Conservation (phyloP, 2,329 filamentous ascomycete species). For the Neoarthrinium moseri region DNA sequence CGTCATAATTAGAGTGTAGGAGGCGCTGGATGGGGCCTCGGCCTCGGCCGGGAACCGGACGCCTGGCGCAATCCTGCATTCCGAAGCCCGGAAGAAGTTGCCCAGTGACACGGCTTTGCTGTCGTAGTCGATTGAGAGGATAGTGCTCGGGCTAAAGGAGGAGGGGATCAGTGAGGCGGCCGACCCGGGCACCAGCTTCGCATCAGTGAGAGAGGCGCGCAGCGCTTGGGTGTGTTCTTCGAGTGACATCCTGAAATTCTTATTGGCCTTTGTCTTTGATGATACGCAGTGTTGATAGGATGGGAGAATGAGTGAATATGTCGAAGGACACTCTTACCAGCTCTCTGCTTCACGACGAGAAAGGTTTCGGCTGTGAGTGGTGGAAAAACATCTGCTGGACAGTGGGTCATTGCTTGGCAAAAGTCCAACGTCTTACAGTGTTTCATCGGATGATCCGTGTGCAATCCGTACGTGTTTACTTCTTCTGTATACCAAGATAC, state of each 20-base stretch:
- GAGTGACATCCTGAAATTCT: conserved; percentile 17
- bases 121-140: conserved; percentile 35
- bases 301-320: background rate
- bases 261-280: too few species aligned
- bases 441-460: too few species aligned
- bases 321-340: too few species aligned
- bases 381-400: conserved; percentile 3
- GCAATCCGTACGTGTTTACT: too few species aligned
- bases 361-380: conserved; percentile 1
- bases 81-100: conserved; percentile 36
- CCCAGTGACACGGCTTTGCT: conserved; percentile 33
- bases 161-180: conserved; percentile 38
- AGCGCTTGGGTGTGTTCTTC: conserved; percentile 22
- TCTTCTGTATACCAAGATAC: too few species aligned
- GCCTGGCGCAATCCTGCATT: conserved; percentile 32
- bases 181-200: conserved; percentile 38
- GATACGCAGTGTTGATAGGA: background rate
- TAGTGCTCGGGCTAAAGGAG: conserved; percentile 39
- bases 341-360: background rate
- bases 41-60: conserved; percentile 33
- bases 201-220: conserved; percentile 30
- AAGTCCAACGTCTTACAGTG: too few species aligned
- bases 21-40: conserved; percentile 23
- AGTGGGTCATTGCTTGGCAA: conserved; percentile 6
- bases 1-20: conserved; percentile 48